Conservation (phyloP, 306 rosid species). For the Cucurbita ficifolia region DNA sequence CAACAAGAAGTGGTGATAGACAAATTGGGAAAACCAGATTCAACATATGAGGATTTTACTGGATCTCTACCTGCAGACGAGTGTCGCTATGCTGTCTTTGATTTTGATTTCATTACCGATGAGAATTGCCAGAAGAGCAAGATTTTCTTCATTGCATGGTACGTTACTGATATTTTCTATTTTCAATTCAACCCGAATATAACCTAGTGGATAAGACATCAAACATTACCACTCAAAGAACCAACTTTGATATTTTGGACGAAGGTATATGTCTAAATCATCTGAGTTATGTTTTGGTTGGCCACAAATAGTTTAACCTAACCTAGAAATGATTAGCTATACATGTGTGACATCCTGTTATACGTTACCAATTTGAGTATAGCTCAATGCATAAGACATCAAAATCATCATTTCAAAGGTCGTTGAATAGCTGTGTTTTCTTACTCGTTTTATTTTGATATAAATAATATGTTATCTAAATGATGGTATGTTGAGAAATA, state of each 20-base stretch:
- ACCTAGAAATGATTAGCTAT: too few relatives aligned
- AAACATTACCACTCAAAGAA: too few relatives aligned
- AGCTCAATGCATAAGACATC: too few relatives aligned
- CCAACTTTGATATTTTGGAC: too few relatives aligned
- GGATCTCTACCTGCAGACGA: conserved; percentile 27
- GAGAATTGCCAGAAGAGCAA: conserved; percentile 46
- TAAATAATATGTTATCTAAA: not conserved
- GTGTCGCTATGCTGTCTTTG: conserved; percentile 46
- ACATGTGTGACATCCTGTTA: too few relatives aligned
- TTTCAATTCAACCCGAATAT: not conserved
- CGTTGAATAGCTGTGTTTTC: too few relatives aligned
- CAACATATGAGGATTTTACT: conserved; percentile 30
- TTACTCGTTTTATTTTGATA: not conserved
- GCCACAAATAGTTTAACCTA: too few relatives aligned
- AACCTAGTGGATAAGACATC: too few relatives aligned
- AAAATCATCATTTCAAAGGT: too few relatives aligned
- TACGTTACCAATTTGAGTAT: too few relatives aligned
- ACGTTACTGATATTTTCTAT: not conserved
- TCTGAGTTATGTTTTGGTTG: too few relatives aligned
- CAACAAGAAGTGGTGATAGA: conserved; percentile 29
- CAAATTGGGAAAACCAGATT: conserved; percentile 21
- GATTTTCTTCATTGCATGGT: conserved; percentile 51
- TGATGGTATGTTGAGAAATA: not conserved
- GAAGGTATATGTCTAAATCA: too few relatives aligned
- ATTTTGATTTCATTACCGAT: conserved; percentile 34